Evolutionary conservation across 2,329 filamentous ascomycete species (phyloP).

Genomic region (Sphaerulina vaccinii): DNA sequence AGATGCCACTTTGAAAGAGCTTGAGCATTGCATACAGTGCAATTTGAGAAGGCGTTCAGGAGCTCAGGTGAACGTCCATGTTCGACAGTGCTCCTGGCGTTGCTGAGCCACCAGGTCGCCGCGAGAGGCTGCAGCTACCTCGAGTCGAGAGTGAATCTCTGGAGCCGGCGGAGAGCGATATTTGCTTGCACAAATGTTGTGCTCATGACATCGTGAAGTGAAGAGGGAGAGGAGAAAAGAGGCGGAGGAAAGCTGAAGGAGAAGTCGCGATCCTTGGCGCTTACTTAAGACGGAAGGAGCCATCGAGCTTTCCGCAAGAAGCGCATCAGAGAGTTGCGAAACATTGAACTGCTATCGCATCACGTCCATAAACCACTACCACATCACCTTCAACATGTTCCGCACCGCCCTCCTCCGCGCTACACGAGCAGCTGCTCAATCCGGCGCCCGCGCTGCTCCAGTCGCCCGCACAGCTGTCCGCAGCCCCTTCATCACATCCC

Average conservation of each 20-base stretch:
- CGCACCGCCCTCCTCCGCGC: slow-evolving; percentile 81
- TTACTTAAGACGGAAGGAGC: background rate
- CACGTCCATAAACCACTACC: background rate
- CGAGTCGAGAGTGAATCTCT: no score
- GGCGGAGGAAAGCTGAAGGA: background rate
- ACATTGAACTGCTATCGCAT: background rate
- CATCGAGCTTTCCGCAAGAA: background rate
- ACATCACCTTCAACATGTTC: slow-evolving; percentile 66
- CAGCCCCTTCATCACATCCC: slow-evolving; percentile 60
- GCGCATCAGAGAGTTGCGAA: slow-evolving; percentile 1
- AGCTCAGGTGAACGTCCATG: no score
- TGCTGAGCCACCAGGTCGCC: no score
- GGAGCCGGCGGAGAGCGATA: no score
- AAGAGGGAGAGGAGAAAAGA: background rate
- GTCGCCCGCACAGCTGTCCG: slow-evolving; percentile 45
- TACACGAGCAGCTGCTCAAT: slow-evolving; percentile 54
- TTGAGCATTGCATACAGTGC: no score
- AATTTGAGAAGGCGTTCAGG: no score
- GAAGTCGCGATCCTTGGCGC: background rate
- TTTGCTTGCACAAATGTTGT: no score
- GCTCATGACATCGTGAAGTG: no score
- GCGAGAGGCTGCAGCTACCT: no score
- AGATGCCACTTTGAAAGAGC: no score
- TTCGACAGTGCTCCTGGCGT: no score
- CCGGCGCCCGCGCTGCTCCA: slow-evolving; percentile 52